Conservation (phyloP, 2,329 filamentous ascomycete species). For the Monilinia fructigena region DNA sequence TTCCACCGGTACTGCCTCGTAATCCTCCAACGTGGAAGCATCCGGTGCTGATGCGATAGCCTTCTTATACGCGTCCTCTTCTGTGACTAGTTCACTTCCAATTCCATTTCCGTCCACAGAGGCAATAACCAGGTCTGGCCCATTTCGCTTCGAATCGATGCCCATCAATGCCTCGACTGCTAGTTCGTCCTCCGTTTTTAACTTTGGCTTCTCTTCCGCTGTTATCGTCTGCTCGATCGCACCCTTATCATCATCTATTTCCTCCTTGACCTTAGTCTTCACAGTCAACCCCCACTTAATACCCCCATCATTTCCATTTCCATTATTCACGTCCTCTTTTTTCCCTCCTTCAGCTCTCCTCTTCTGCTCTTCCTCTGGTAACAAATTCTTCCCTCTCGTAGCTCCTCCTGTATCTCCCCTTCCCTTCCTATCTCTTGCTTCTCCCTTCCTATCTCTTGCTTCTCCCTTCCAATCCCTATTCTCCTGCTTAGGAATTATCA, state of each 20-base stretch:
- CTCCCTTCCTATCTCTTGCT: constrained; percentile 52
- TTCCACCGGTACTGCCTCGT: constrained; percentile 85
- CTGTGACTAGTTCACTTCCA: constrained; percentile 44
- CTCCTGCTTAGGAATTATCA: constrained; percentile 57
- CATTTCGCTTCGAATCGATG: constrained; percentile 48
- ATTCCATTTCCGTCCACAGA: constrained; percentile 32
- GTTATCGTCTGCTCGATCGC: constrained; percentile 22
- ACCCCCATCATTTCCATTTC: constrained; percentile 45
- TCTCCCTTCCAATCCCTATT: constrained; percentile 65
- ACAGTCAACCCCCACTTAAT: constrained; percentile 51
- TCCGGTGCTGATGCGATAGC: constrained; percentile 74
- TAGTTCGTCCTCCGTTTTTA: constrained; percentile 56
- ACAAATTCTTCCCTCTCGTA: constrained; percentile 49
- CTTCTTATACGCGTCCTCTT: constrained; percentile 65
- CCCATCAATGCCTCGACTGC: constrained; percentile 68
- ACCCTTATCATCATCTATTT: constrained; percentile 32
- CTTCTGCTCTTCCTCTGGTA: constrained; percentile 55
- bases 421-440: constrained; percentile 47
- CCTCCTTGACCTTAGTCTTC: constrained; percentile 42
- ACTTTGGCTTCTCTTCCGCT: constrained; percentile 33
- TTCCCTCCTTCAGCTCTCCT: constrained; percentile 41
- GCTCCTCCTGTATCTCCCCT: constrained; percentile 42
- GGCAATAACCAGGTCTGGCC: constrained; percentile 53
- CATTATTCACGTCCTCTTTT: constrained; percentile 38
- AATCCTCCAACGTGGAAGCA: constrained; percentile 75